These are phyloP conservation scores for Erodium texanum DNA, from an alignment of 441 rosid species.

Conservation along the genomic window DNA sequence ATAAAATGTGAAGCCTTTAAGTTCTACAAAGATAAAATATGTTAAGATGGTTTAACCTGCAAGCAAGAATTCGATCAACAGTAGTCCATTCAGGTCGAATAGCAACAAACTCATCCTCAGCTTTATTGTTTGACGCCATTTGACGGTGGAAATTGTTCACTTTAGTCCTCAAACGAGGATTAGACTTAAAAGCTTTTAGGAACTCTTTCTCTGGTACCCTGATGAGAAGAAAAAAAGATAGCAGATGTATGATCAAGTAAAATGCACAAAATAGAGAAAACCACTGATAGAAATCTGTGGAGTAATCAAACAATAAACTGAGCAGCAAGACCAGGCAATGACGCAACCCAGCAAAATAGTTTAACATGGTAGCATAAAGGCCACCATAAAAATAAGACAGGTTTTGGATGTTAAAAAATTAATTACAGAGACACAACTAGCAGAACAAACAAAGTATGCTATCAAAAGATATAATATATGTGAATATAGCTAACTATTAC, in stretches of 20 bases:
- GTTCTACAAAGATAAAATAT: background rate
- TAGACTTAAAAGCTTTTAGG: conserved; percentile 79
- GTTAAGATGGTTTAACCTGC: conserved; percentile 51
- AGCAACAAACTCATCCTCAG: conserved; percentile 78
- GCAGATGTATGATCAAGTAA: conserved; percentile 15
- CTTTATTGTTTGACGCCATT: conserved; percentile 48
- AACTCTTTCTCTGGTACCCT: conserved; percentile 98
- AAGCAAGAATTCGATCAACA: conserved; percentile 89
- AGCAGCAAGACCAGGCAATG: background rate
- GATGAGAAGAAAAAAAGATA: conserved; percentile 10
- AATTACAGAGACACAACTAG: background rate
- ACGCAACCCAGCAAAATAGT: background rate
- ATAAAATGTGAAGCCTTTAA: background rate
- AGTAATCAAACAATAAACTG: conserved; percentile 1
- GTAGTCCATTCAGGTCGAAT: conserved; percentile 99
- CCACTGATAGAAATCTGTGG: conserved; percentile 12
- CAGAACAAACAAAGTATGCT: background rate
- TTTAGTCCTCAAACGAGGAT: conserved; percentile 84
- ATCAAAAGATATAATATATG: background rate
- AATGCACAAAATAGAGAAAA: conserved; percentile 8
- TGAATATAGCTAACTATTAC: conserved; percentile 28
- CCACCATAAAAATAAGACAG: background rate
- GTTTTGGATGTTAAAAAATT: background rate
- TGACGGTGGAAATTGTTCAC: conserved; percentile 87
- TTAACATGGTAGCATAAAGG: conserved; percentile 1